Evolutionary conservation across 441 rosid genomes (phyloP).

Genomic region (Sinapis alba): DNA sequence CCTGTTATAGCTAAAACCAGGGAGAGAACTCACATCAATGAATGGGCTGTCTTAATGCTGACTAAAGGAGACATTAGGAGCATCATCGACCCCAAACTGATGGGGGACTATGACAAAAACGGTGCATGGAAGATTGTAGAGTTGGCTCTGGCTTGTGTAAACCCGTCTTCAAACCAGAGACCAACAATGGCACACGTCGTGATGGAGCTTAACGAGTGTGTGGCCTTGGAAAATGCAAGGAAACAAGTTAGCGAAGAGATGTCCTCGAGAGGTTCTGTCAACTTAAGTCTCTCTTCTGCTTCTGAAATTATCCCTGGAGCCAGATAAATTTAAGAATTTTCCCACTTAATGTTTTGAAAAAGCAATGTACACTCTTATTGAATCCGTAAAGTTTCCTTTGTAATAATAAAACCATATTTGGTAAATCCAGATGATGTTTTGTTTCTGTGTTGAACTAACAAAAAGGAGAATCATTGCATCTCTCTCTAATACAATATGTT

Average conservation of each 20-base stretch:
- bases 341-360: neutral
- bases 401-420: neutral
- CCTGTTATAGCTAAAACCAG: conserved; percentile 24
- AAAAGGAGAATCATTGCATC: neutral
- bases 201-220: conserved; percentile 39
- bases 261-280: conserved; percentile 2
- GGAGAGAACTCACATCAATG: conserved; percentile 35
- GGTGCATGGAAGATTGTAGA: conserved; percentile 42
- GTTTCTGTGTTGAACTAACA: neutral
- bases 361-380: neutral
- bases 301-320: conserved; percentile 32
- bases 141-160: conserved; percentile 40
- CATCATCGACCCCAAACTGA: conserved; percentile 41
- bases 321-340: conserved; percentile 17
- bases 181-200: conserved; percentile 42
- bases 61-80: conserved; percentile 38
- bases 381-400: neutral
- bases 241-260: conserved; percentile 22
- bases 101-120: conserved; percentile 28
- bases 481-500: neutral
- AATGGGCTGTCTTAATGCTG: conserved; percentile 41
- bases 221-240: conserved; percentile 27
- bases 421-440: neutral
- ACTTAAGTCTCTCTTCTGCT: conserved; percentile 10
- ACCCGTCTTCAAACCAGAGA: conserved; percentile 29